A percentile compares a stretch with the other conserved stretches of the same genome.
phyloP scores from a whole-genome alignment of 2,329 filamentous ascomycete species.

The Pseudogymnoascus pannorum region DNA sequence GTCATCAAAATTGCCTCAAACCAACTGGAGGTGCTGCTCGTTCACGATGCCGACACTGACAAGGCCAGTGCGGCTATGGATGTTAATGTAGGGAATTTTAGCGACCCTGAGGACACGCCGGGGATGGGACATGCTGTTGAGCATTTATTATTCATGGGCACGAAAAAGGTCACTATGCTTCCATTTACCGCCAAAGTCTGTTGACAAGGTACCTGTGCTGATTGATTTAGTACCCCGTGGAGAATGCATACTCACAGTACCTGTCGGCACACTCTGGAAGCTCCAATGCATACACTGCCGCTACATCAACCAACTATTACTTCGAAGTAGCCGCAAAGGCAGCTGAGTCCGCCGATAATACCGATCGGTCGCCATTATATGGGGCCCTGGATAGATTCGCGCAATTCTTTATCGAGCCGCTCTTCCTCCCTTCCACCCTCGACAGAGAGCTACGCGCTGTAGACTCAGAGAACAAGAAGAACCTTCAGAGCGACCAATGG shows the following conservation, averaged over 20 bases:
- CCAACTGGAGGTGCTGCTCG: conserved; percentile 80
- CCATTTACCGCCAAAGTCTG: background rate
- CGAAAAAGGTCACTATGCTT: conserved; percentile 61
- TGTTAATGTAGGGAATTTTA: conserved; percentile 93
- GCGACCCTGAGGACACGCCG: conserved; percentile 82
- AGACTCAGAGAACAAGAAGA: conserved; percentile 76
- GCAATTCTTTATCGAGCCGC: conserved; percentile 66
- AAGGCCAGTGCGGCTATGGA: conserved; percentile 94
- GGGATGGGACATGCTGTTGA: conserved; percentile 95
- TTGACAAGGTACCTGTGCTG: background rate
- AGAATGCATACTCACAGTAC: conserved; percentile 94
- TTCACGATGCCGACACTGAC: conserved; percentile 91
- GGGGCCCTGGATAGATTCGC: conserved; percentile 67
- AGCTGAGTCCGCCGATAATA: conserved; percentile 53
- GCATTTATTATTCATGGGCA: conserved; percentile 92
- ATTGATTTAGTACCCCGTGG: conserved; percentile 64
- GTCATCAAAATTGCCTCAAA: conserved; percentile 79
- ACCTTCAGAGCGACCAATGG: conserved; percentile 67
- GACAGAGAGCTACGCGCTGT: conserved; percentile 66
- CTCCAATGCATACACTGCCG: conserved; percentile 90
- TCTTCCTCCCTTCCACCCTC: conserved; percentile 63
- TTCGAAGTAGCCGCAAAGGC: conserved; percentile 87
- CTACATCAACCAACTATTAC: conserved; percentile 94
- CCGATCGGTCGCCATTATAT: conserved; percentile 53
- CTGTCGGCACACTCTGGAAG: conserved; percentile 82